A percentile compares a stretch with the other conserved stretches of the same genome.
These are phyloP conservation scores for Colletotrichum paranaense DNA, from an alignment of 2,329 filamentous ascomycete genomes.

Conservation along the genomic window DNA sequence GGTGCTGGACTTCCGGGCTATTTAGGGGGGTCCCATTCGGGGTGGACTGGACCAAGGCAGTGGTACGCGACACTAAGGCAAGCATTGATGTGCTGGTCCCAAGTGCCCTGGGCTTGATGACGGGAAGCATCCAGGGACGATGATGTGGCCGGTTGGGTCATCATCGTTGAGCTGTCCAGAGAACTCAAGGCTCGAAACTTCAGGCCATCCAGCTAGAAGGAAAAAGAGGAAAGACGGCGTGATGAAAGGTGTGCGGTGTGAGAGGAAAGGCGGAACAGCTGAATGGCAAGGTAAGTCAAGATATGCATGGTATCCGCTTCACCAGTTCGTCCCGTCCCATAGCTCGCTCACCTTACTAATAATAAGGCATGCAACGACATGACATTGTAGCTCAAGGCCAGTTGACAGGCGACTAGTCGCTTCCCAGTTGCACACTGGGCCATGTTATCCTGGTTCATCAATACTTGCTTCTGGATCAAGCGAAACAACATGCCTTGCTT, in stretches of 20 bases:
- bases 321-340: conserved; percentile 14
- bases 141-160: neutral
- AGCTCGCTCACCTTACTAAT: conserved; percentile 4
- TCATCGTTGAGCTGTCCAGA: neutral
- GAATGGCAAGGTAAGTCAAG: neutral
- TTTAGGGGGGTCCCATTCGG: neutral
- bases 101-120: neutral
- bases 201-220: neutral
- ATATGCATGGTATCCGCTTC: conserved; percentile 5
- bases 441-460: neutral
- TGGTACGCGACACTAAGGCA: conserved; percentile 6
- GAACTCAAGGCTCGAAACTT: neutral
- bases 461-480: neutral
- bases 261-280: neutral
- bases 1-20: neutral
- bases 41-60: neutral
- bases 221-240: conserved; percentile 2
- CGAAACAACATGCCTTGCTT: neutral
- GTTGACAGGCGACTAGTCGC: neutral
- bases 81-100: conserved; percentile 8
- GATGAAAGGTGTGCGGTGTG: neutral
- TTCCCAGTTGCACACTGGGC: neutral
- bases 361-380: neutral
- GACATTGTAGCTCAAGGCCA: neutral
- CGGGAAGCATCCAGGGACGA: neutral